phyloP scores from a whole-genome alignment of 768 basidiomycete species.

The Phaeotremella skinneri region DNA sequence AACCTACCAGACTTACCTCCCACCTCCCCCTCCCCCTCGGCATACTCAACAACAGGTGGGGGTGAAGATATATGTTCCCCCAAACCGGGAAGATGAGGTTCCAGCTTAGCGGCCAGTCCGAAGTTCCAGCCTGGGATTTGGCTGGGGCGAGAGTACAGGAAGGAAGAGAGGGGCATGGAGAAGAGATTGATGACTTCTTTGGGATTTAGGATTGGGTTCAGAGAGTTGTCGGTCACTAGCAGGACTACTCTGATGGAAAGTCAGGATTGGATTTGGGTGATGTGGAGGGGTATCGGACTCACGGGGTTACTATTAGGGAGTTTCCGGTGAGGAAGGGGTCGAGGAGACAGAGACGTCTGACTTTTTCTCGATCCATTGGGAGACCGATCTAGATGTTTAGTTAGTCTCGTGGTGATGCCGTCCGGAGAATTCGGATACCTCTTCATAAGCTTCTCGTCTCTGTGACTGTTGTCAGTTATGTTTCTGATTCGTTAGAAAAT shows the following conservation, averaged over 20 bases:
- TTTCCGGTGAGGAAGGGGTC: constrained; percentile 76
- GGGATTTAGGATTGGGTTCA: constrained; percentile 78
- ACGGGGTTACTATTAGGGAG: constrained; percentile 79
- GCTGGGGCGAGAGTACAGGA: constrained; percentile 64
- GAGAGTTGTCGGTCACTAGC: constrained; percentile 72
- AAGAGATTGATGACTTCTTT: constrained; percentile 78
- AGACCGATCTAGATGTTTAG: constrained; percentile 68
- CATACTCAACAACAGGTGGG: constrained; percentile 53
- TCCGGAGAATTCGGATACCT: constrained; percentile 60
- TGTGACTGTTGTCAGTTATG: constrained; percentile 43
- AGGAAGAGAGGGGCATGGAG: constrained; percentile 75
- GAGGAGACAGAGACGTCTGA: constrained; percentile 72
- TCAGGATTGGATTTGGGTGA: constrained; percentile 1
- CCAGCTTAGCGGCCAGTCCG: constrained; percentile 19
- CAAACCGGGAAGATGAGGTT: constrained; percentile 45
- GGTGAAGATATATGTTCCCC: constrained; percentile 18
- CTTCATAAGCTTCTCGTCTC: constrained; percentile 87
- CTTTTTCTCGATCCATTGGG: constrained; percentile 65
- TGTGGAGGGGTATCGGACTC: constrained; percentile 41
- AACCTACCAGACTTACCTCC: constrained; percentile 31
- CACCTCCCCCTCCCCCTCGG: constrained; percentile 52
- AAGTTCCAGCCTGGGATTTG: constrained; percentile 40
- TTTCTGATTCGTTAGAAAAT: constrained; percentile 1
- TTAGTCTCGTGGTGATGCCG: not conserved
- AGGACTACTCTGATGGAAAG: constrained; percentile 67